phyloP scores from a whole-genome alignment of 306 rosid genomes.

The Cucumis cinereus region DNA sequence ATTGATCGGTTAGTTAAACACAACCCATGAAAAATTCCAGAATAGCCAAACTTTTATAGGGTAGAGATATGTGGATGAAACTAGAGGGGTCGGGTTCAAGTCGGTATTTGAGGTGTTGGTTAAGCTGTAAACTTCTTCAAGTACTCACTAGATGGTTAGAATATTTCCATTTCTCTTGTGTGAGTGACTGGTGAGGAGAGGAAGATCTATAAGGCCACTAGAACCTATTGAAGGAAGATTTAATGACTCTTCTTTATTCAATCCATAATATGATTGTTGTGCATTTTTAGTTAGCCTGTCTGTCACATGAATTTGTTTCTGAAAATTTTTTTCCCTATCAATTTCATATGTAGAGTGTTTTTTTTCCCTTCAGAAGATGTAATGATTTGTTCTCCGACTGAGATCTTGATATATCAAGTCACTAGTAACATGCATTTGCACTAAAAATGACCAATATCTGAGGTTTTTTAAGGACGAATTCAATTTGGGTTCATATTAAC shows the following conservation, averaged over 20 bases:
- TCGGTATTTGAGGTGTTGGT: background rate
- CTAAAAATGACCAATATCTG: background rate
- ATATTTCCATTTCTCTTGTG: background rate
- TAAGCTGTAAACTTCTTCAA: background rate
- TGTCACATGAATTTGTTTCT: background rate
- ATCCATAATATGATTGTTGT: background rate
- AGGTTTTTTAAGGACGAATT: background rate
- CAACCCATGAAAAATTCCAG: background rate
- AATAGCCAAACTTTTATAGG: background rate
- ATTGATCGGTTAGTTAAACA: background rate
- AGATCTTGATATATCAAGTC: background rate
- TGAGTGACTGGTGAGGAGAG: background rate
- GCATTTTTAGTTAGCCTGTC: background rate
- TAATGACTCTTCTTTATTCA: background rate
- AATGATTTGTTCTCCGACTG: background rate
- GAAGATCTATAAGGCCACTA: background rate
- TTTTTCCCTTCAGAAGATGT: background rate
- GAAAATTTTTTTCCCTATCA: background rate
- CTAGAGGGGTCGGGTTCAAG: background rate
- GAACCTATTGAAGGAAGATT: background rate
- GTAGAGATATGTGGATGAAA: background rate
- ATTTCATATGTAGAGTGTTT: background rate
- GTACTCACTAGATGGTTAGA: background rate
- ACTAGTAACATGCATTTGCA: background rate
- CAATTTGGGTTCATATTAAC: background rate